phyloP scores from a whole-genome alignment of 1,284 basidiomycete species.

The Boletellus dicymbophilus region DNA sequence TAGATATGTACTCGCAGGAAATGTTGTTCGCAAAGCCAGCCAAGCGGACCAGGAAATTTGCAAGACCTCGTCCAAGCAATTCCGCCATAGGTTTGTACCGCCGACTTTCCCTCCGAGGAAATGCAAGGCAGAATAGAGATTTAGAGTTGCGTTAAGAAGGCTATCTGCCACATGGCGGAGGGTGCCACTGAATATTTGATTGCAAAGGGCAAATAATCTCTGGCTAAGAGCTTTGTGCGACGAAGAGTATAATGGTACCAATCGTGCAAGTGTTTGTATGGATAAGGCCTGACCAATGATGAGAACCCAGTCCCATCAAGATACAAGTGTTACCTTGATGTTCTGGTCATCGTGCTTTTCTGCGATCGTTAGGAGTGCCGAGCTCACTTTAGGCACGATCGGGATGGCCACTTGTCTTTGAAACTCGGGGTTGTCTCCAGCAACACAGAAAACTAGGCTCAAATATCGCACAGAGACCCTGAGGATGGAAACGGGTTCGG shows the following conservation, averaged over 20 bases:
- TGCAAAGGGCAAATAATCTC: conserved; percentile 50
- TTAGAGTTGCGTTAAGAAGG: conserved; percentile 52
- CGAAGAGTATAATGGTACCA: conserved; percentile 68
- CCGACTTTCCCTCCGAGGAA: conserved; percentile 77
- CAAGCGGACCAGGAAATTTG: conserved; percentile 63
- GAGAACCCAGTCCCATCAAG: conserved; percentile 1
- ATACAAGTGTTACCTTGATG: conserved; percentile 39
- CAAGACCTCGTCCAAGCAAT: conserved; percentile 67
- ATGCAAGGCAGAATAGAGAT: conserved; percentile 62
- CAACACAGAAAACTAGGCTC: conserved; percentile 54
- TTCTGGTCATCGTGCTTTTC: conserved; percentile 53
- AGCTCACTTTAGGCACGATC: conserved; percentile 68
- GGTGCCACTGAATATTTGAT: conserved; percentile 58
- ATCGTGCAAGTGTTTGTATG: conserved; percentile 51
- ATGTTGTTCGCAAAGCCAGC: conserved; percentile 58
- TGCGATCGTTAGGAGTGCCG: conserved; percentile 53
- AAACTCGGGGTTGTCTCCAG: conserved; percentile 66
- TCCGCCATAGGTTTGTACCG: conserved; percentile 69
- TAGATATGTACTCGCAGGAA: conserved; percentile 31
- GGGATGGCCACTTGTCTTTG: conserved; percentile 74
- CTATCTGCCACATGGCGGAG: conserved; percentile 42
- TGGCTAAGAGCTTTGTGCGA: conserved; percentile 56
- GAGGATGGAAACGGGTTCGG: conserved; percentile 57
- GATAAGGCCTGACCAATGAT: conserved; percentile 46
- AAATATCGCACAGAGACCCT: conserved; percentile 66